Evolutionary conservation across 805 yeast species (phyloP), one percentile per base, ranked within the genome.

Genomic region (Ogataea ganodermae): DNA sequence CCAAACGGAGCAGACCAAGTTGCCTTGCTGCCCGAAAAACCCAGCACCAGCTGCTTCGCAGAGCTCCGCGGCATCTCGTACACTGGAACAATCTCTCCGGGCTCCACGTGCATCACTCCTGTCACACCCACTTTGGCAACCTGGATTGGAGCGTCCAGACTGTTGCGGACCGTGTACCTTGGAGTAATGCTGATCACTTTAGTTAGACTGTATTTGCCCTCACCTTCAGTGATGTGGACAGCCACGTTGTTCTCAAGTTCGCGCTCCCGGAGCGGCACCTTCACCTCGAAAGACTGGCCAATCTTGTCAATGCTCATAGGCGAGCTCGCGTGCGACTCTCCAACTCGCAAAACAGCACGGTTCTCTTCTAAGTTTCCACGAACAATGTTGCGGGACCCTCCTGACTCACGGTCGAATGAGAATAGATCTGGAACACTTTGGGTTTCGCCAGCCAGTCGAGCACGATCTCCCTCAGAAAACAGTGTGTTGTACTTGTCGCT

Each of bases 1-100:
- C 77, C 75, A 62, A 95, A 89, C 1, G 98, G 95, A 0, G 97
- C 83, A 0, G 97, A 87, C 96, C 96, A 89, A 24, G 76, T 72
- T 1, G 83, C 70, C 7, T 75, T 72, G 5, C 76, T 68, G 4
- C 83, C 84, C 6, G 78, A 63, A 49, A 83, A 81, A 43, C 84
- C 79, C 17, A 87, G 54, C 55, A 77, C 66, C 26, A 90, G 59
- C 56, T 85, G 87, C 57, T 86, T 88, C 38, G 75, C 71, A 1
- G 74, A 72, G 2, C 72, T 65, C 17, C 81, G 70, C 18, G 84
- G 78, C 67, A 90, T 69, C 21, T 78, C 81, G 61, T 85, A 86
- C 16, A 89, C 63, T 0, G 96, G 90, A 1, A 70, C 49, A 3
- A 79, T 62, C 16, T 70, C 71, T 1, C 73, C 72, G 0, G 84